A percentile compares a stretch with the other conserved stretches of the same genome.
phyloP scores from a whole-genome alignment of 352 stramenopile genomes.

The Phytophthora citricola region DNA sequence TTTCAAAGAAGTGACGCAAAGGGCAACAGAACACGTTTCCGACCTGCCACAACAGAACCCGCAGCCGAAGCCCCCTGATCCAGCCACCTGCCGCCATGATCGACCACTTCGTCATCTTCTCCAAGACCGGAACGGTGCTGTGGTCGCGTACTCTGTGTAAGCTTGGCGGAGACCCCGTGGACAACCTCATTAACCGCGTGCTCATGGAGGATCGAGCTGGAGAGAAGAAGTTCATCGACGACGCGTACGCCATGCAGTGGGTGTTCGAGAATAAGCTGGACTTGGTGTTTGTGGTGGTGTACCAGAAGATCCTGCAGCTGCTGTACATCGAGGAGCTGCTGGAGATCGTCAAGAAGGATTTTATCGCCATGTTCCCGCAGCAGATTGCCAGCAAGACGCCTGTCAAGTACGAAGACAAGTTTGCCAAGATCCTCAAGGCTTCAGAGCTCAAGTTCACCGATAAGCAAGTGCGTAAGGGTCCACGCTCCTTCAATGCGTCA shows the following conservation, averaged over 20 bases:
- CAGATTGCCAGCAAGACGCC: conserved; percentile 76
- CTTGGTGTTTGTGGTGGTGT: conserved; percentile 93
- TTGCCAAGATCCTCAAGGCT: conserved; percentile 80
- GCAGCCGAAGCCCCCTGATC: background rate
- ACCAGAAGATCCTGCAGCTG: conserved; percentile 92
- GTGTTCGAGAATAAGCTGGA: conserved; percentile 93
- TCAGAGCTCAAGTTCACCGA: conserved; percentile 72
- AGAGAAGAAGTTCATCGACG: conserved; percentile 86
- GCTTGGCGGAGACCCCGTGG: conserved; percentile 84
- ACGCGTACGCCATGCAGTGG: conserved; percentile 92
- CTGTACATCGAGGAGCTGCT: conserved; percentile 93
- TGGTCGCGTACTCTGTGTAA: conserved; percentile 91
- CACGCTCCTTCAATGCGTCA: conserved; percentile 66
- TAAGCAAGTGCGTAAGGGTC: conserved; percentile 66
- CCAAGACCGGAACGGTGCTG: conserved; percentile 89
- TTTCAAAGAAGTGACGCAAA: conserved; percentile 21
- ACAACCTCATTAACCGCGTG: conserved; percentile 90
- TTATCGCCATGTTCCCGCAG: conserved; percentile 73
- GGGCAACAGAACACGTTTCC: conserved; percentile 5
- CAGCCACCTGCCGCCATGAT: conserved; percentile 69
- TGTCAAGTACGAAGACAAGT: conserved; percentile 85
- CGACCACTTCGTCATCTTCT: conserved; percentile 94
- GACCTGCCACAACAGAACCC: conserved; percentile 11
- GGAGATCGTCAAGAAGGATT: conserved; percentile 88
- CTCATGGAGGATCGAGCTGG: conserved; percentile 91